Evolutionary conservation across 306 rosid species (phyloP).

Genomic region (Hippophae rhamnoides): DNA sequence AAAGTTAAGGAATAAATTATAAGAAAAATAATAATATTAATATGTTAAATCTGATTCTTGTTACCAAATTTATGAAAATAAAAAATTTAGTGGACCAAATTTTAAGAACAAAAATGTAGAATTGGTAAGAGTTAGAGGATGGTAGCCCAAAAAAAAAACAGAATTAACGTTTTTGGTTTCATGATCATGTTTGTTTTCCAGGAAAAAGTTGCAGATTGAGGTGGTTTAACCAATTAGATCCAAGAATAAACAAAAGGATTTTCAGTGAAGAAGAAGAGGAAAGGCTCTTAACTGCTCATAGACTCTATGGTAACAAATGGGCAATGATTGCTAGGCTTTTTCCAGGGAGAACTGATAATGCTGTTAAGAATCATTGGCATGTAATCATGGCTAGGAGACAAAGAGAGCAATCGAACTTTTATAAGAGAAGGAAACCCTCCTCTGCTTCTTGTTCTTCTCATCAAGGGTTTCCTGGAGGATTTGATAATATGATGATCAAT

Average conservation of each 20-base stretch:
- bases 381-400: slow-evolving; percentile 83
- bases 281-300: slow-evolving; percentile 60
- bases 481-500: no score
- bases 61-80: no score
- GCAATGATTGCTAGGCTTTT: slow-evolving; percentile 84
- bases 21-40: no score
- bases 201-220: slow-evolving; percentile 97
- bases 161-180: background rate
- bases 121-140: no score
- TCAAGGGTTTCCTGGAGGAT: no score
- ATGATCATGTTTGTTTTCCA: slow-evolving; percentile 1
- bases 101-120: no score
- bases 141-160: no score
- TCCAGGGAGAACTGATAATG: slow-evolving; percentile 90
- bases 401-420: slow-evolving; percentile 47
- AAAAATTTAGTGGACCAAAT: no score
- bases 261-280: slow-evolving; percentile 90
- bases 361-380: slow-evolving; percentile 97
- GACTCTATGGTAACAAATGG: slow-evolving; percentile 85
- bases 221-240: slow-evolving; percentile 95
- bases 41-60: no score
- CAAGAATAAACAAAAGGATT: slow-evolving; percentile 75
- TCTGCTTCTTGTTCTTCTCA: no score
- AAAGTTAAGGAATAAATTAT: no score
- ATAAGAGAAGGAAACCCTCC: slow-evolving; percentile 26